A percentile compares a stretch with the other conserved stretches of the same genome.
These are phyloP conservation scores for Wickerhamiella cacticola DNA, from an alignment of 805 yeast species.

Conservation along the genomic window DNA sequence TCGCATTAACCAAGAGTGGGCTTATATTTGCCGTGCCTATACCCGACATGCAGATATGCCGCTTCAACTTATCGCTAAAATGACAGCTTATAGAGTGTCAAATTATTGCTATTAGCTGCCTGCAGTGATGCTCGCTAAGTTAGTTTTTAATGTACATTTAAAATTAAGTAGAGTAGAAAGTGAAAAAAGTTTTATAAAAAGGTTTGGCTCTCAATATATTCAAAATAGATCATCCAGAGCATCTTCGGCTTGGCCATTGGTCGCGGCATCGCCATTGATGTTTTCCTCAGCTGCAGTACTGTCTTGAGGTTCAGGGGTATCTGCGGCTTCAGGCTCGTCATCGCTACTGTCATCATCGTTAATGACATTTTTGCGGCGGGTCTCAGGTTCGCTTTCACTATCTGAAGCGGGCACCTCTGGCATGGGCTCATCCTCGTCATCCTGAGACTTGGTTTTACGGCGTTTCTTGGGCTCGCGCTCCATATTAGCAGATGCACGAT, in stretches of 20 bases:
- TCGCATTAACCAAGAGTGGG: too few relatives aligned
- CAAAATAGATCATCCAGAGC: slow-evolving; percentile 22
- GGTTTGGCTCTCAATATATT: neutral
- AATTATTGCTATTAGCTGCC: too few relatives aligned
- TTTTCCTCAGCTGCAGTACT: slow-evolving; percentile 21
- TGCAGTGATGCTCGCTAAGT: too few relatives aligned
- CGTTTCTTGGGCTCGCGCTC: slow-evolving; percentile 17
- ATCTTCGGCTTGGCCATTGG: slow-evolving; percentile 18
- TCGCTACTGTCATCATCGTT: slow-evolving; percentile 11
- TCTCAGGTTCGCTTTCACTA: slow-evolving; percentile 14
- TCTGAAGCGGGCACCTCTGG: slow-evolving; percentile 1
- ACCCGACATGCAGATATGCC: too few relatives aligned
- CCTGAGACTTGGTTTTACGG: slow-evolving; percentile 13
- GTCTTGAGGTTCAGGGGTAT: slow-evolving; percentile 20
- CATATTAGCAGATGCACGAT: slow-evolving; percentile 27
- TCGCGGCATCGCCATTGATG: slow-evolving; percentile 27
- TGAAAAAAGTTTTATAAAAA: too few relatives aligned
- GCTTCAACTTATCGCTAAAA: too few relatives aligned
- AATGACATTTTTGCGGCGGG: slow-evolving; percentile 3
- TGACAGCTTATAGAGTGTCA: too few relatives aligned
- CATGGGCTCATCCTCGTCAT: slow-evolving; percentile 25
- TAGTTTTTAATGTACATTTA: neutral
- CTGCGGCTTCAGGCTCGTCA: slow-evolving; percentile 11
- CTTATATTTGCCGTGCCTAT: too few relatives aligned
- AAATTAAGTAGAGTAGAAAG: neutral